Evolutionary conservation across 768 basidiomycete species (phyloP), one percentile per base, ranked within the genome.

Genomic region (Auriscalpium vulgare): DNA sequence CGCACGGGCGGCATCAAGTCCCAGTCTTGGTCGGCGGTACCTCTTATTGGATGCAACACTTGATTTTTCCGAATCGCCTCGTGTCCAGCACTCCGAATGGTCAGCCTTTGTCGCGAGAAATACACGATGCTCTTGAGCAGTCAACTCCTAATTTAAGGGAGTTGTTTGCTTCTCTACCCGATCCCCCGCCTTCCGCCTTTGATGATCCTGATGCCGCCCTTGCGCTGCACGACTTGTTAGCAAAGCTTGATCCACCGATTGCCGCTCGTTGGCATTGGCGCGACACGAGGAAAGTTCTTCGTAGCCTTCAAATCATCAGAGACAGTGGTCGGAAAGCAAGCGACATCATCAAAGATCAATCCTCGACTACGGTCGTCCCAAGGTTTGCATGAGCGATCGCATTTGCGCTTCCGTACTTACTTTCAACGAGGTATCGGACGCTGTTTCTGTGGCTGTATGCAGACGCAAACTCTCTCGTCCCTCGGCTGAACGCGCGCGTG

Each of bases 21-120:
- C 95, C 97, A 0, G 89, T 99, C 55, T 75, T 95, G 8, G 94
- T 95, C 47, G 97, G 97, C 3, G 97, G 97, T 6, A 98, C 97
- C 2, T 84, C 91, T 4, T 99, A 99, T 67, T 99, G 95, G 87
- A 89, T 95, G 23, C 95, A 99, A 64, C 91, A 99, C 67, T 82
- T 97, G 40, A 74, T 98, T 11, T 97, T 98, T 65, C 90, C 94
- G 0, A 83, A 86, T 64, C 81, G 88, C 21, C 74, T 94, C 37
- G 72, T 69, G 8, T 63, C 69, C 44, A 13, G 14, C 4, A n/a
- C 19, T 47, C 11, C 35, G 14, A 60, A 21, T 65, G 48, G 21
- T 49, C 50, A 23, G 34, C 62, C 47, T 29, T 19, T 29, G 48
- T 44, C 59, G 29, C 49, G 57, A 54, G 69, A 70, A 35, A 68